These are phyloP conservation scores for Silene coronaria DNA, from an alignment of 179 eudicot genomes.

Conservation along the genomic window DNA sequence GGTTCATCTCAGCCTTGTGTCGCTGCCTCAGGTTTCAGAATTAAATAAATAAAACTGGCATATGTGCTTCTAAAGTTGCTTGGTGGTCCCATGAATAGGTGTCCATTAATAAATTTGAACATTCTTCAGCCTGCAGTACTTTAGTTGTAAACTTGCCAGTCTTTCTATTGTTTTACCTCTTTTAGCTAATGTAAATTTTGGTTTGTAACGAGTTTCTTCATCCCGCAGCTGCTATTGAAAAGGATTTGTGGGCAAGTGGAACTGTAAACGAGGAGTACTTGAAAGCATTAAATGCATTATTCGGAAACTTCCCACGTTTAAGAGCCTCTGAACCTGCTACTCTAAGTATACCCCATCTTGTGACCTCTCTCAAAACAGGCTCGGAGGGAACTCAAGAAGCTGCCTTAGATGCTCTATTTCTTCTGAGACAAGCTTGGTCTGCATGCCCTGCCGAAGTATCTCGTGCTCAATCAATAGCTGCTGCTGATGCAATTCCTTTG, in stretches of 20 bases:
- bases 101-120: not conserved
- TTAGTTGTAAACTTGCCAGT: not conserved
- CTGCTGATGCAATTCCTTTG: slow-evolving; percentile 94
- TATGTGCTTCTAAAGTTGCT: not conserved
- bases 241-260: slow-evolving; percentile 93
- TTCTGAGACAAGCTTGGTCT: slow-evolving; percentile 97
- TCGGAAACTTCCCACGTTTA: slow-evolving; percentile 91
- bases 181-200: not conserved
- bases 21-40: not conserved
- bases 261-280: slow-evolving; percentile 82
- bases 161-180: not conserved
- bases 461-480: slow-evolving; percentile 92
- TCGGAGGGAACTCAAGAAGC: slow-evolving; percentile 98
- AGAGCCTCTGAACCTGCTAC: slow-evolving; percentile 99
- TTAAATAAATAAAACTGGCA: not conserved
- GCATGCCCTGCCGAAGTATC: slow-evolving; percentile 98
- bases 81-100: not conserved
- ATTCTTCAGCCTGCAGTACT: not conserved
- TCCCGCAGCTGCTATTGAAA: slow-evolving; percentile 83
- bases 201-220: slow-evolving; percentile 17
- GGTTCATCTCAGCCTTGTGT: slow-evolving; percentile 4
- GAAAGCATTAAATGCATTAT: slow-evolving; percentile 82
- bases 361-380: slow-evolving; percentile 83
- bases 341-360: slow-evolving; percentile 92
- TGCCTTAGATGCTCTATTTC: slow-evolving; percentile 82